Evolutionary conservation across 495 filamentous ascomycete genomes (phyloP), one percentile per base, ranked within the genome.

Genomic region (Neurospora sublineolata): DNA sequence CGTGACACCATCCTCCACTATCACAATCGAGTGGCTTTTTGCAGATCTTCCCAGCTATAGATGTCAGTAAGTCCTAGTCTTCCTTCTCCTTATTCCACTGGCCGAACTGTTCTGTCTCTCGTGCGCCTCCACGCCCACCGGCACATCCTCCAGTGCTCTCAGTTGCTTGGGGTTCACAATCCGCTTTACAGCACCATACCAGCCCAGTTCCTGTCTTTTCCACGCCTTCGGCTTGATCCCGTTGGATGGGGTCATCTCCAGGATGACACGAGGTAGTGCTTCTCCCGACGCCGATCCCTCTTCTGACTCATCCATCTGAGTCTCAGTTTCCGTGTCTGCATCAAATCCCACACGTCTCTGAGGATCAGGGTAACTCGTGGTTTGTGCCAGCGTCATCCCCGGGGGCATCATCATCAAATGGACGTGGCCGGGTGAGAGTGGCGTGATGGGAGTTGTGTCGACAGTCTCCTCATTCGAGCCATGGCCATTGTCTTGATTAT

Each of bases 181-280:
- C 16, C 73, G 18, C 73, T 67, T 74, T 4, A 73, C 68, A 3
- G 80, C 82, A 12, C 82, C 81, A n/a, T 46, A 30, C 82, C 82
- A 83, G 6, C 82, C 82, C 27, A 83, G 73, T 76, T 79, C 76
- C 69, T 82, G 75, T 64, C 78, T 76, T 68, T 73, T 73, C 82
- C 82, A 84, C 39, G 77, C 81, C 73, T 75, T 80, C 12, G 70
- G 77, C 69, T 73, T 74, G 6, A 52, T 46, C 14, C 81, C 75
- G 39, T 73, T 69, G 27, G 75, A 73, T 14, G 75, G 70, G 18
- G 14, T 60, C 68, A 75, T 77, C 77, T 83, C 79, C 10, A 82
- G 73, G 33, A 83, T 82, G 69, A 80, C 74, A 40, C 69, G 36
- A 27, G 82, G 78, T 12, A 74, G 46, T 52, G 70, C 71, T 23